Evolutionary conservation across 2,329 filamentous ascomycete genomes (phyloP), one percentile per base, ranked within the genome.

Genomic region (Pseudodiploospora longispora): DNA sequence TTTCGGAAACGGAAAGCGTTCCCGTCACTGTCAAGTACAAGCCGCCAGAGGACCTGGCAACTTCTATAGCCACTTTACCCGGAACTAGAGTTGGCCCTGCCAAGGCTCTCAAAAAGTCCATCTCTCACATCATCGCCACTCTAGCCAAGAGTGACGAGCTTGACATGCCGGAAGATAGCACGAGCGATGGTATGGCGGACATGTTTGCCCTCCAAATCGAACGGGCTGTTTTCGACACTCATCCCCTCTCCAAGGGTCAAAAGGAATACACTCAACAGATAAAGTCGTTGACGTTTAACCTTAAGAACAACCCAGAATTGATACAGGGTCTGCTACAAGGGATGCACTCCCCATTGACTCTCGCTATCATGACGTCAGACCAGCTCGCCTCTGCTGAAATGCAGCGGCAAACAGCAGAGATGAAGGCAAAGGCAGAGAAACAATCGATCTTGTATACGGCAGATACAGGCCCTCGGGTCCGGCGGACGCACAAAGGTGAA

Each of bases 401-500:
- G 58, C 88, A 95, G 61, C 76, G 76, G 29, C 78, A 88, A 60
- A 84, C 80, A 27, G 85, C 85, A 10, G 80, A 83, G 54, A 82
- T 91, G 74, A 85, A 85, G 62, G 85, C 86, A 41, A 77, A 80
- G 48, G 80, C 82, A 0, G 87, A 93, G 58, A 87, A 89, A 56
- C 86, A 91, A 61, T 86, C 91, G 38, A 90, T 93, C 38, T 76
- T 95, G 31, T 82, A 91, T 47, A 78, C 87, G 10, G 79, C 86
- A 19, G 80, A 85, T 12, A 62, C 63, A 1, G 75, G 79, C 40
- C 88, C 90, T 4, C 81, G 89, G 3, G 83, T 96, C 45, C 79
- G 89, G 55, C 82, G 87, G 53, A 96, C 91, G 2, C 91, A 97
- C 69, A 97, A 97, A 64, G 93, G 93, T 9, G 90, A 96, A 47